Conservation (phyloP, 768 basidiomycete species). For the Amanita rubescens region DNA sequence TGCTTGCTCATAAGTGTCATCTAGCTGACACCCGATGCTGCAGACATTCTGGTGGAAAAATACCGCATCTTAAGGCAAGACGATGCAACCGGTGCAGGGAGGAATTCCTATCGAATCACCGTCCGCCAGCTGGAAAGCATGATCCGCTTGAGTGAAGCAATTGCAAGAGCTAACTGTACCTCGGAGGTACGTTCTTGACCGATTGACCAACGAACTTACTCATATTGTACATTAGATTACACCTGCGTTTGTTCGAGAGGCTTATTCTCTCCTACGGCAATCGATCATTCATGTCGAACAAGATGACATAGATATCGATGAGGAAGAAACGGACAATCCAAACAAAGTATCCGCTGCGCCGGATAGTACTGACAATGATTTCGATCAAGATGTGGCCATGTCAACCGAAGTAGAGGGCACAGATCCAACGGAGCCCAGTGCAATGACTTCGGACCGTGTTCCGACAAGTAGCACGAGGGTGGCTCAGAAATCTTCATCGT, state of each 20-base stretch:
- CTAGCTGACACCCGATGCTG: conserved; percentile 88
- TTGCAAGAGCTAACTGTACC: conserved; percentile 94
- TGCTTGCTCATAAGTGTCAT: not conserved
- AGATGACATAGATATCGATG: conserved; percentile 96
- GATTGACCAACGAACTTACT: not conserved
- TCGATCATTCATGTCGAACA: conserved; percentile 99
- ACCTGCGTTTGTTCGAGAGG: conserved; percentile 91
- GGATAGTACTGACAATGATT: conserved; percentile 25
- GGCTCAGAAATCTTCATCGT: conserved; percentile 29
- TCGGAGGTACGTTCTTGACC: conserved; percentile 54
- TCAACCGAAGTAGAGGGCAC: conserved; percentile 50
- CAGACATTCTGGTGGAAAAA: conserved; percentile 90
- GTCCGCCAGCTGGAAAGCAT: conserved; percentile 98
- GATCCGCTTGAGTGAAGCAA: conserved; percentile 96
- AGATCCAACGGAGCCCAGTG: conserved; percentile 44
- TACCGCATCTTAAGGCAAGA: conserved; percentile 90
- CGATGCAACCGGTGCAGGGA: conserved; percentile 79
- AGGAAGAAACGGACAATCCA: conserved; percentile 58
- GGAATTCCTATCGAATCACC: conserved; percentile 94
- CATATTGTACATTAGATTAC: conserved; percentile 53
- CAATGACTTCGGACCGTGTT: conserved; percentile 26
- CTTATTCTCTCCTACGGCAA: conserved; percentile 86
- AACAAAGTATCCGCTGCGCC: conserved; percentile 34
- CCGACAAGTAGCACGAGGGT: conserved; percentile 25
- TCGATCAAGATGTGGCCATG: conserved; percentile 55